Evolutionary conservation across 495 filamentous ascomycete genomes (phyloP).

Genomic region (Aspergillus kassunensis): DNA sequence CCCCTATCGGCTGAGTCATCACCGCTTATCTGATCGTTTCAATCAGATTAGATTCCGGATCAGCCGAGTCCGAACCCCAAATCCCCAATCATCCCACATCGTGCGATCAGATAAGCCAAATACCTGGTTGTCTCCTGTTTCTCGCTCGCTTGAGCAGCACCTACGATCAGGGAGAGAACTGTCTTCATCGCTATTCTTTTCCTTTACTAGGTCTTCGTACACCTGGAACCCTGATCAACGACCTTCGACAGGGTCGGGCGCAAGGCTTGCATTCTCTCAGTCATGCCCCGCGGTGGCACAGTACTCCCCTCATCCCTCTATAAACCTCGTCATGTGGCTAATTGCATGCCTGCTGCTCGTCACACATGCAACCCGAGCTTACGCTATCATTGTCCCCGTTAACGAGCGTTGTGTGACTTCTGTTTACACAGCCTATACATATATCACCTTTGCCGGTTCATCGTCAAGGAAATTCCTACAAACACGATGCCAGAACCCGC

Average conservation of each 20-base stretch:
- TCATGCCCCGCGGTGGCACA: not conserved
- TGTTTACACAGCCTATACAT: constrained; percentile 33
- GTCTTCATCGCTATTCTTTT: too few species aligned
- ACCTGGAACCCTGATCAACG: too few species aligned
- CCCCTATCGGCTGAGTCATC: not conserved
- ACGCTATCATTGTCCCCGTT: constrained; percentile 11
- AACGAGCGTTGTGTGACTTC: constrained; percentile 39
- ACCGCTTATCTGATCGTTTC: not conserved
- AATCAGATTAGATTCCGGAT: constrained; percentile 11
- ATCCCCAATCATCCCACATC: not conserved
- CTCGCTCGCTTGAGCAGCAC: not conserved
- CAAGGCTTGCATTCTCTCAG: too few species aligned
- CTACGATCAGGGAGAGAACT: too few species aligned
- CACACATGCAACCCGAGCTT: not conserved
- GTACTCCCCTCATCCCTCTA: too few species aligned
- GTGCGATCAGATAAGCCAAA: not conserved
- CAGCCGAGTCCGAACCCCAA: not conserved
- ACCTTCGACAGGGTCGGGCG: too few species aligned
- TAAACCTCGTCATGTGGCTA: constrained; percentile 1
- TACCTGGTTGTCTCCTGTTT: not conserved
- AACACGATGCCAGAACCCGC: constrained; percentile 31
- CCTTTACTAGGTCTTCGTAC: too few species aligned
- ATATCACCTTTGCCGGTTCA: constrained; percentile 32
- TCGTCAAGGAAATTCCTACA: constrained; percentile 25
- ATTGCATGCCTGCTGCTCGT: not conserved